phyloP scores from a whole-genome alignment of 2,329 filamentous ascomycete genomes.

The Paradendryphiella salina region DNA sequence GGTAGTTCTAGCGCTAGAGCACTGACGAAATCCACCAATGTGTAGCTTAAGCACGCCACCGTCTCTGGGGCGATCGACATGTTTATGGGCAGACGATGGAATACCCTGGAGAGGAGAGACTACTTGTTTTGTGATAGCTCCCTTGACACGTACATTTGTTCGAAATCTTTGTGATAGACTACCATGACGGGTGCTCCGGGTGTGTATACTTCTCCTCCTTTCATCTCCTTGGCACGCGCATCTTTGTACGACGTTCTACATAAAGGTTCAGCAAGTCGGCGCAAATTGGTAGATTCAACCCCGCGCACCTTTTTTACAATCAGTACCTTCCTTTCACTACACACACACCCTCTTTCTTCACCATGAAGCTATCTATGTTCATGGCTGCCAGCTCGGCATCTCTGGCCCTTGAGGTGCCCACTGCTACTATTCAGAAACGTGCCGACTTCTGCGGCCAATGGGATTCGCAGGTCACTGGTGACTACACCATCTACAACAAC shows the following conservation, averaged over 20 bases:
- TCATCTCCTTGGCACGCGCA: slow-evolving; percentile 5
- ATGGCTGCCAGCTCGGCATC: slow-evolving; percentile 34
- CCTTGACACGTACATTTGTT: slow-evolving; percentile 10
- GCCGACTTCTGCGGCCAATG: slow-evolving; percentile 43
- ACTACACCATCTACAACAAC: slow-evolving; percentile 48
- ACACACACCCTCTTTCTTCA: neutral
- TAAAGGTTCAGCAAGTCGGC: slow-evolving; percentile 15
- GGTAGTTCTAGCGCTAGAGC: slow-evolving; percentile 8
- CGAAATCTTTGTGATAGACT: slow-evolving; percentile 8
- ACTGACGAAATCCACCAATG: slow-evolving; percentile 21
- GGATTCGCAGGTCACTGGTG: slow-evolving; percentile 31
- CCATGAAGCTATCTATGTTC: slow-evolving; percentile 38
- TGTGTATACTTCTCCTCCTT: slow-evolving; percentile 9
- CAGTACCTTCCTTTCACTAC: neutral
- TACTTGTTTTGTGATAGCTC: slow-evolving; percentile 7
- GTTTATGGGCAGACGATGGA: neutral
- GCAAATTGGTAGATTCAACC: neutral
- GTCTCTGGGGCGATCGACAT: slow-evolving; percentile 1
- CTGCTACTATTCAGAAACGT: slow-evolving; percentile 34
- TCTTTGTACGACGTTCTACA: slow-evolving; percentile 10
- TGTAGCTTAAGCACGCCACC: neutral
- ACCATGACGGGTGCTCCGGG: slow-evolving; percentile 9
- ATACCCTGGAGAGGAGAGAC: slow-evolving; percentile 5
- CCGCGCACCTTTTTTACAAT: neutral
- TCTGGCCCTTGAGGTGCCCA: slow-evolving; percentile 35